phyloP scores from a whole-genome alignment of 306 rosid genomes.

The Casuarina glauca region DNA sequence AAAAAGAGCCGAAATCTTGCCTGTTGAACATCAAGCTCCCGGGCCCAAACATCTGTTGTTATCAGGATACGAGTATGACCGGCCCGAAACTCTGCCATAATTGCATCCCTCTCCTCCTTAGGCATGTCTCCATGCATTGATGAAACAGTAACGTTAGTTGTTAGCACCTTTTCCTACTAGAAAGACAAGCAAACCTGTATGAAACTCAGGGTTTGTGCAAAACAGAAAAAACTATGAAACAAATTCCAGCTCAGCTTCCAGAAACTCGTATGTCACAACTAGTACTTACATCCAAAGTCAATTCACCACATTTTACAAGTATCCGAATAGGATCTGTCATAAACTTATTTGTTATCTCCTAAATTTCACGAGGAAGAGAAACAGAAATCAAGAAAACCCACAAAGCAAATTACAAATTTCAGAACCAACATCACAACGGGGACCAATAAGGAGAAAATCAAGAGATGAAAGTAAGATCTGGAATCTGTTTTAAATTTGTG shows the following conservation, averaged over 20 bases:
- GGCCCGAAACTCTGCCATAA: conserved; percentile 88
- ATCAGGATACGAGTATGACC: conserved; percentile 93
- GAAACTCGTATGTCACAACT: conserved; percentile 17
- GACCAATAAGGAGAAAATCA: too few species aligned
- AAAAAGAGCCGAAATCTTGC: conserved; percentile 37
- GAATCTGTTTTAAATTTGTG: too few species aligned
- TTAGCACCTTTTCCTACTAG: conserved; percentile 99
- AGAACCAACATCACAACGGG: background rate
- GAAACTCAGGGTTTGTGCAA: conserved; percentile 16
- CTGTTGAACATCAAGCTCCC: conserved; percentile 99
- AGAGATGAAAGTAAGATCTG: too few species aligned
- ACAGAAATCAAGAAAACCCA: conserved; percentile 96
- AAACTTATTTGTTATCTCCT: conserved; percentile 93
- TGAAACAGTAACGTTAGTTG: conserved; percentile 90
- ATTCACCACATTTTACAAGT: conserved; percentile 98
- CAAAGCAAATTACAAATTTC: conserved; percentile 21
- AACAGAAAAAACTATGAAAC: background rate
- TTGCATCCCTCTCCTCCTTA: conserved; percentile 93
- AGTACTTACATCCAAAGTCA: conserved; percentile 78
- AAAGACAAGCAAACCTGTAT: conserved; percentile 1
- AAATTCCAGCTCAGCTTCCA: conserved; percentile 21
- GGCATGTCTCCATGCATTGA: conserved; percentile 99
- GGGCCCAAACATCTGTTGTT: conserved; percentile 99
- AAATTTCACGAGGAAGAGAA: conserved; percentile 96
- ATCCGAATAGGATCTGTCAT: conserved; percentile 98